A percentile compares a stretch with the other conserved stretches of the same genome.
These are phyloP conservation scores for Annulohypoxylon truncatum DNA, from an alignment of 2,329 filamentous ascomycete species.

Conservation along the genomic window DNA sequence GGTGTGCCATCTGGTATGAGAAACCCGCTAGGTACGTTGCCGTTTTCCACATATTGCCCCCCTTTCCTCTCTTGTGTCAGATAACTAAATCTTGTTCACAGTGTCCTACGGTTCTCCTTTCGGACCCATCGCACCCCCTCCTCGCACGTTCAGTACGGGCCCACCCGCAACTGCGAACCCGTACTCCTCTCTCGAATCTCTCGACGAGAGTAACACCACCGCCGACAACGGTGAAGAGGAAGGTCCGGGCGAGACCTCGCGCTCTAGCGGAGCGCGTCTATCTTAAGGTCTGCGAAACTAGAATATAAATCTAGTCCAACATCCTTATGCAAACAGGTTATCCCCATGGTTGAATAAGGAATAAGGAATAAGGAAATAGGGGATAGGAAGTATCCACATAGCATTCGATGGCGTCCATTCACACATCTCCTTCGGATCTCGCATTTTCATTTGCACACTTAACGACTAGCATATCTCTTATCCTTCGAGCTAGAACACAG, in stretches of 20 bases:
- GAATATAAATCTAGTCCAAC: not conserved
- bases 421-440: not conserved
- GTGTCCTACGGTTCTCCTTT: slow-evolving; percentile 47
- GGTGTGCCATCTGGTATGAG: slow-evolving; percentile 21
- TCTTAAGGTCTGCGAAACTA: not conserved
- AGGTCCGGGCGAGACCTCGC: not conserved
- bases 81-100: slow-evolving; percentile 17
- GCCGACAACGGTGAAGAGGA: slow-evolving; percentile 8
- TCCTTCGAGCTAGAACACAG: not conserved
- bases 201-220: slow-evolving; percentile 32
- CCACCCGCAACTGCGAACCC: slow-evolving; percentile 39
- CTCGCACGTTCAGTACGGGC: slow-evolving; percentile 23
- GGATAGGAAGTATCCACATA: not conserved
- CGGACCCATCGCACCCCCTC: slow-evolving; percentile 49
- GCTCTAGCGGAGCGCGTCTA: slow-evolving; percentile 28
- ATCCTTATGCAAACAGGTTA: not conserved
- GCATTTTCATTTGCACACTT: not conserved
- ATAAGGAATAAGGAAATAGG: too few relatives aligned
- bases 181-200: slow-evolving; percentile 44
- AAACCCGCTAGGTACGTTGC: slow-evolving; percentile 38
- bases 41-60: not conserved
- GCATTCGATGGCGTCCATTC: not conserved
- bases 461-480: not conserved
- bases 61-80: not conserved
- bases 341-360: too few relatives aligned